Conservation (phyloP, 1,284 basidiomycete species). For the Clitocybe nebularis region DNA sequence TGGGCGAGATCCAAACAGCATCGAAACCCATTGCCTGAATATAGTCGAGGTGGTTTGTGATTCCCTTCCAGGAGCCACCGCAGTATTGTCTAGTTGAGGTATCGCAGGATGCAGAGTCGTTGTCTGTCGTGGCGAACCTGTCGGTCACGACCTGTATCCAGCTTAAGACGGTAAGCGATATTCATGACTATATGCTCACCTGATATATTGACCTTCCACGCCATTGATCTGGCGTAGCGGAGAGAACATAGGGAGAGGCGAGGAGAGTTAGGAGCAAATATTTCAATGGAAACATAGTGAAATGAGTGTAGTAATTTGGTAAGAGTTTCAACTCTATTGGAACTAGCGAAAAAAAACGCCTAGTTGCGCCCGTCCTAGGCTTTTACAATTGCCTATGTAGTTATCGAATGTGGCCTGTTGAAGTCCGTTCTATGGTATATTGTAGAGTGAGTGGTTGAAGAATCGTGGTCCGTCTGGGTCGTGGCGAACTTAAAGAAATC, state of each 20-base stretch:
- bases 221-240: slow-evolving; percentile 35
- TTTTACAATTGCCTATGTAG: no score
- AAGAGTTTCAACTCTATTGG: not conserved
- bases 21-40: slow-evolving; percentile 76
- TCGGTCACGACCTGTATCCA: slow-evolving; percentile 56
- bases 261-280: slow-evolving; percentile 3
- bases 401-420: no score
- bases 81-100: slow-evolving; percentile 58
- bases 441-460: no score
- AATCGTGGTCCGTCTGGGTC: no score
- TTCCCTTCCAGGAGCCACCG: slow-evolving; percentile 71
- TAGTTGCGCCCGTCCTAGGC: not conserved
- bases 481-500: no score
- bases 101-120: slow-evolving; percentile 45
- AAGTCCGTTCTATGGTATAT: no score
- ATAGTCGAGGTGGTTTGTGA: slow-evolving; percentile 72
- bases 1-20: slow-evolving; percentile 66
- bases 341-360: not conserved
- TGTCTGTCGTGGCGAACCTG: slow-evolving; percentile 56
- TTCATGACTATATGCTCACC: slow-evolving; percentile 20
- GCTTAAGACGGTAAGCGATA: no score
- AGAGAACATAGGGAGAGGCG: slow-evolving; percentile 13
- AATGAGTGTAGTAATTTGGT: not conserved
- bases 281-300: no score
- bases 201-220: slow-evolving; percentile 38